Percentiles rank a stretch among this genome's conserved stretches.
Evolutionary conservation across 805 yeast genomes (phyloP).

Genomic region (Phaffomyces antillensis): DNA sequence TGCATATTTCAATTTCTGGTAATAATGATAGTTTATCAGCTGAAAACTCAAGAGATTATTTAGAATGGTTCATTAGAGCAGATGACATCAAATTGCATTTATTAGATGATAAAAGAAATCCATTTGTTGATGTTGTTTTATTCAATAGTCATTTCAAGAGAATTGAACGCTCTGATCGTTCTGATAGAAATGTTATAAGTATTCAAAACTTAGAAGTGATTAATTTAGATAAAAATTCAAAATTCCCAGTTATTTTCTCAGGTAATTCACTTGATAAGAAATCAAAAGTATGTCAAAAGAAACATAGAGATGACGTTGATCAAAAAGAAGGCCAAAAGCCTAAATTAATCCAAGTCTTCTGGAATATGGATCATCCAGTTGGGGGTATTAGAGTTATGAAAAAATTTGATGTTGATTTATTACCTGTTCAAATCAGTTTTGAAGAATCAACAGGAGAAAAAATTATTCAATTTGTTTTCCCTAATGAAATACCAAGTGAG

Average conservation of each 20-base stretch:
- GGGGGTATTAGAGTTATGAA: slow-evolving; percentile 87
- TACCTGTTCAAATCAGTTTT: slow-evolving; percentile 64
- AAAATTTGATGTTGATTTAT: slow-evolving; percentile 48
- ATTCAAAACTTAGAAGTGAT: slow-evolving; percentile 62
- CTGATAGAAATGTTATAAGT: slow-evolving; percentile 53
- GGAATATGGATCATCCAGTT: slow-evolving; percentile 81
- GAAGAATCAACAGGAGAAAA: slow-evolving; percentile 65
- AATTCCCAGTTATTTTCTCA: slow-evolving; percentile 66
- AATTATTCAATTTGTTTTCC: slow-evolving; percentile 65
- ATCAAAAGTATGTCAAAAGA: not conserved
- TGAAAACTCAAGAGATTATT: slow-evolving; percentile 27
- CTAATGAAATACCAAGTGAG: slow-evolving; percentile 28
- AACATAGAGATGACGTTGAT: slow-evolving; percentile 3
- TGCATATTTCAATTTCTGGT: slow-evolving; percentile 35
- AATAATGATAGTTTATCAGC: slow-evolving; percentile 19
- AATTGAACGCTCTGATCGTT: slow-evolving; percentile 56
- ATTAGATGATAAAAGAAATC: slow-evolving; percentile 48
- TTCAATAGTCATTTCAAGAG: slow-evolving; percentile 56
- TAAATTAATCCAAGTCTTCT: slow-evolving; percentile 40
- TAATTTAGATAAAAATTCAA: slow-evolving; percentile 49
- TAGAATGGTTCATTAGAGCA: slow-evolving; percentile 59
- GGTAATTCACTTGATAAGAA: slow-evolving; percentile 30
- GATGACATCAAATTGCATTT: slow-evolving; percentile 70
- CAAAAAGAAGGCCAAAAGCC: slow-evolving; percentile 12
- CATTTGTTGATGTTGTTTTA: slow-evolving; percentile 65